These are phyloP conservation scores for Tolypocladium nubicola DNA, from an alignment of 2,329 filamentous ascomycete species.

Conservation along the genomic window DNA sequence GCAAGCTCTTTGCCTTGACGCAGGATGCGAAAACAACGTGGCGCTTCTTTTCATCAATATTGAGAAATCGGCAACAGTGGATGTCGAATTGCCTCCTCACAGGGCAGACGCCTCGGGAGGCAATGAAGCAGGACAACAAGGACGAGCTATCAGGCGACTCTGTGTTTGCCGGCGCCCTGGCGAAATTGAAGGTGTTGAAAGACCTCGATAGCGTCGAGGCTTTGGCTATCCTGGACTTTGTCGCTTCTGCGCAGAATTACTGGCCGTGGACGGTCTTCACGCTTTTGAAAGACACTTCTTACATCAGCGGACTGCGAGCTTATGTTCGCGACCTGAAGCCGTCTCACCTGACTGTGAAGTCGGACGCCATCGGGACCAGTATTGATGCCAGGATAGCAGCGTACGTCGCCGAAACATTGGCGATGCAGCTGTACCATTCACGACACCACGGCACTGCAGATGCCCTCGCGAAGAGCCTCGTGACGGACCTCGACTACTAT, in stretches of 20 bases:
- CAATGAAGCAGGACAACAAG: constrained; percentile 47
- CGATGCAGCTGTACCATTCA: constrained; percentile 81
- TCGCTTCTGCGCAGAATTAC: constrained; percentile 80
- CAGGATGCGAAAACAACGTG: constrained; percentile 61
- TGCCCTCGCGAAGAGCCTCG: constrained; percentile 57
- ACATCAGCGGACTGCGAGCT: constrained; percentile 60
- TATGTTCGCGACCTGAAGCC: constrained; percentile 54
- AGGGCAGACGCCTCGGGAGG: constrained; percentile 71
- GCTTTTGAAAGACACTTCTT: constrained; percentile 60
- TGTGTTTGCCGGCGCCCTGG: constrained; percentile 64
- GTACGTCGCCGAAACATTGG: constrained; percentile 75
- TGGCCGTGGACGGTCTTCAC: constrained; percentile 92
- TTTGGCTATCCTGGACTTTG: constrained; percentile 73
- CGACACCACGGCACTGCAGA: constrained; percentile 62
- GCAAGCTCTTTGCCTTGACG: constrained; percentile 60
- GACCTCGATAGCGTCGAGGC: constrained; percentile 54
- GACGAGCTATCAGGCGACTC: constrained; percentile 44
- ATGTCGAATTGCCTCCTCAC: constrained; percentile 89
- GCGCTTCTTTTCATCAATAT: constrained; percentile 75
- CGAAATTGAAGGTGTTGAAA: constrained; percentile 55
- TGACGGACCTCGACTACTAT: constrained; percentile 70
- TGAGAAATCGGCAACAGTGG: constrained; percentile 90
- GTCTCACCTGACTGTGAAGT: constrained; percentile 39
- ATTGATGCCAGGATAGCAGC: constrained; percentile 64
- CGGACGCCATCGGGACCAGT: constrained; percentile 45